Evolutionary conservation across 345 rosid genomes (phyloP).

Genomic region (Bruguiera gymnorhiza): DNA sequence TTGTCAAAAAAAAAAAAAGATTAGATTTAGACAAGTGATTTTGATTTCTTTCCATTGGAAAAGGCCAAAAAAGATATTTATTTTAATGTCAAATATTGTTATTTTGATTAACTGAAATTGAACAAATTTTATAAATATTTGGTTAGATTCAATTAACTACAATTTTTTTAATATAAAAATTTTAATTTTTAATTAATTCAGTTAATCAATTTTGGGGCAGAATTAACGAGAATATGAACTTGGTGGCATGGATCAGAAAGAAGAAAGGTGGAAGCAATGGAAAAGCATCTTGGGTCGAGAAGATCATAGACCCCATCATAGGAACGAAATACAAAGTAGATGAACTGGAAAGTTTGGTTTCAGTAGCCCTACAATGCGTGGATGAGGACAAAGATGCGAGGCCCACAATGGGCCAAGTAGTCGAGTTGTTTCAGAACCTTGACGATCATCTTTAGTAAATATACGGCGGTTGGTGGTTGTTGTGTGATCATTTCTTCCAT

Average conservation of each 20-base stretch:
- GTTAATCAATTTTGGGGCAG: no score
- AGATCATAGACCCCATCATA: constrained; percentile 22
- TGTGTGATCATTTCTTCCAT: background rate
- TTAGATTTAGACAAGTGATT: no score
- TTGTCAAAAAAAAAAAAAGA: no score
- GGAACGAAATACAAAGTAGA: constrained; percentile 1
- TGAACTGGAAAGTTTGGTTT: constrained; percentile 22
- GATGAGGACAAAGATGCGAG: constrained; percentile 33
- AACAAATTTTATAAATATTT: no score
- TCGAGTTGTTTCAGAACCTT: constrained; percentile 20
- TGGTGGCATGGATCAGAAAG: constrained; percentile 27
- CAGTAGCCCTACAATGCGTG: constrained; percentile 29
- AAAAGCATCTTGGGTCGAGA: constrained; percentile 11
- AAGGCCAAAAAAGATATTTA: no score
- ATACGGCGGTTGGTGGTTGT: no score
- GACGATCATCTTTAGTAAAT: constrained; percentile 4
- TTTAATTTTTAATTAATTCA: no score
- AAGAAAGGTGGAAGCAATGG: constrained; percentile 4
- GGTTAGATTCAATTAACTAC: no score
- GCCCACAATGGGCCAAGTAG: constrained; percentile 35
- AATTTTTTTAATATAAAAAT: no score
- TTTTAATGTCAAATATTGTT: no score
- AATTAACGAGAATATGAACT: constrained; percentile 7
- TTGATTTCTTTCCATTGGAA: no score
- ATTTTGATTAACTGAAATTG: no score